A percentile compares a stretch with the other conserved stretches of the same genome.
These are phyloP conservation scores for Phytophthora europaea DNA, from an alignment of 352 stramenopile genomes.

Conservation along the genomic window DNA sequence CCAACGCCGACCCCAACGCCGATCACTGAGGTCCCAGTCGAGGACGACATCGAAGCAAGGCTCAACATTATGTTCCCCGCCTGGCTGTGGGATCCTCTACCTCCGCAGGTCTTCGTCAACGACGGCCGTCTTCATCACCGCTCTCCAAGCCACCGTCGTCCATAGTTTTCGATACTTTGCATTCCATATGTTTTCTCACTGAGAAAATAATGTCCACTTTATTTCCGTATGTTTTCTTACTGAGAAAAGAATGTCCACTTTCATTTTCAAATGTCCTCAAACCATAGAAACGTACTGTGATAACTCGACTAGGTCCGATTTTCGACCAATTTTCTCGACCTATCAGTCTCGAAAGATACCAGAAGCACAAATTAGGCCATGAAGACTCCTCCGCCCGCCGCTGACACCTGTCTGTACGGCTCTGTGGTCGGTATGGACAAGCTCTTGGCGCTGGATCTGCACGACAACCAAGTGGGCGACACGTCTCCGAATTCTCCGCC, in stretches of 20 bases:
- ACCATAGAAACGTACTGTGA: neutral
- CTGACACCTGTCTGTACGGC: conserved; percentile 54
- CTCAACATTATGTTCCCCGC: conserved; percentile 27
- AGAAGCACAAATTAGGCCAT: conserved; percentile 18
- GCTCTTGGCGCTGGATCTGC: conserved; percentile 31
- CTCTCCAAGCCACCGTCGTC: neutral
- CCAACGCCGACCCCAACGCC: conserved; percentile 2
- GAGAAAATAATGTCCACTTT: conserved; percentile 11
- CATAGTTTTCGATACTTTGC: conserved; percentile 1
- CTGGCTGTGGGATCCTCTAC: conserved; percentile 20
- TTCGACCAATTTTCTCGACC: neutral
- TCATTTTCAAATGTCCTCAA: neutral
- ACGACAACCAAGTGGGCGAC: conserved; percentile 28
- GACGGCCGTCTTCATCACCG: conserved; percentile 4
- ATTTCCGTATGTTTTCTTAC: neutral
- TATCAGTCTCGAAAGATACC: conserved; percentile 4
- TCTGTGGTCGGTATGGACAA: conserved; percentile 50
- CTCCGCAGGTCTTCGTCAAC: conserved; percentile 15
- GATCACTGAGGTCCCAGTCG: neutral
- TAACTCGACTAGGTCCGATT: neutral
- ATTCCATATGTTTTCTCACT: neutral
- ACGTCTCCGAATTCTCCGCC: neutral
- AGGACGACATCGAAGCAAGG: conserved; percentile 10
- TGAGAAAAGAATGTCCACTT: conserved; percentile 8
- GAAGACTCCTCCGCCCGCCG: conserved; percentile 17